Base-by-base conservation (phyloP, 257 asterid species). In the Salvia hispanica region DNA sequence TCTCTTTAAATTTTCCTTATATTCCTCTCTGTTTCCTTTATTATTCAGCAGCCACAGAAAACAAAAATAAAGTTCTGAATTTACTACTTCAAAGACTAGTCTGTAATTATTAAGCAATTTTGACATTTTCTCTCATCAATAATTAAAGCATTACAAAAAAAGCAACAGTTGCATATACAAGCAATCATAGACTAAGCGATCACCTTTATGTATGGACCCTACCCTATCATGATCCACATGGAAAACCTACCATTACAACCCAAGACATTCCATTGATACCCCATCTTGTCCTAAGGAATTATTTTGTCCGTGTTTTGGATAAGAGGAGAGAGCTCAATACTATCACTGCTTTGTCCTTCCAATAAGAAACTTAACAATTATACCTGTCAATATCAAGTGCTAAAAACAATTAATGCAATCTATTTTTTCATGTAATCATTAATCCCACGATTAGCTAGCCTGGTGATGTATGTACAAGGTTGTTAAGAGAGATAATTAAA, bases 171-270 rank as follows among this genome's bases (percentile, higher is more conserved):
- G 58, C 74, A 73, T 57, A 65, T 55, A 43, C 60, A 36, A 76
- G 79, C 73, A 79, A 70, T 71, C 76, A 80, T 73, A 55, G 82
- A 77, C 62, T 28, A 65, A 72, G 82, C 67, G 77, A 77, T 75
- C 75, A 73, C 61, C 53, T 82, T 76, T 75, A 56, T 75, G 36
- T 9, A 82, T 79, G 90, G 90, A 74, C 90, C 90, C 90, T 80
- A 84, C 84, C 78, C 82, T 74, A 77, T 79, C 80, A 77, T 50
- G 71, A 77, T 75, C 87, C 90, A 81, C 87, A 79, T 84, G 90
- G 87, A 77, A 78, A 84, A 81, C 84, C 79, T 67, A 62, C 74
- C 79, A 58, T 78, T 77, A 76, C 80, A 75, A 74, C 83, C 83
- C 75, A 81, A 74, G 80, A 70, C 84, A 80, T 83, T 79, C 80